A percentile compares a stretch with the other conserved stretches of the same genome.
Evolutionary conservation across 2,329 filamentous ascomycete species (phyloP).

Genomic region (Stachybotrys elegans): DNA sequence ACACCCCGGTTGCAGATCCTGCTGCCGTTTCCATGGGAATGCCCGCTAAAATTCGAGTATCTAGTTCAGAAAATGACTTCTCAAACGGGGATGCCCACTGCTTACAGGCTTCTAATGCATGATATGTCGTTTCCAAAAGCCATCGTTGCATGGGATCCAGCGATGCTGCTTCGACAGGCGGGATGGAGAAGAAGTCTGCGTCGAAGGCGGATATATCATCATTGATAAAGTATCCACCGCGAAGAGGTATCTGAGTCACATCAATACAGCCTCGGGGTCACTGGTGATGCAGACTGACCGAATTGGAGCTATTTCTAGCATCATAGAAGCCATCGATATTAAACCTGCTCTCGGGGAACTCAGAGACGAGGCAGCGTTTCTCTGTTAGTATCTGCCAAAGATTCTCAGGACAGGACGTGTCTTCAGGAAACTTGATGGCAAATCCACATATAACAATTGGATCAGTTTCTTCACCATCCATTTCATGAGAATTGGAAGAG

Average conservation of each 20-base stretch:
- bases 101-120: slow-evolving; percentile 8
- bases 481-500: too few species aligned
- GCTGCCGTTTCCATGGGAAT: slow-evolving; percentile 5
- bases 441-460: slow-evolving; percentile 2
- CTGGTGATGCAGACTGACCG: neutral
- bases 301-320: neutral
- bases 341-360: neutral
- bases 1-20: slow-evolving; percentile 2
- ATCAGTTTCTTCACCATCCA: neutral
- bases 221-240: slow-evolving; percentile 5
- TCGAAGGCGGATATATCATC: slow-evolving; percentile 7
- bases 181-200: slow-evolving; percentile 16
- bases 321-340: slow-evolving; percentile 1
- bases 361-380: neutral
- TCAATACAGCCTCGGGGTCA: neutral
- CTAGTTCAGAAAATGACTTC: too few species aligned
- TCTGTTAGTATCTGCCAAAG: slow-evolving; percentile 5
- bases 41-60: slow-evolving; percentile 3
- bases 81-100: too few species aligned
- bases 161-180: slow-evolving; percentile 12
- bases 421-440: slow-evolving; percentile 4
- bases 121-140: slow-evolving; percentile 9
- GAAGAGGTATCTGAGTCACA: neutral
- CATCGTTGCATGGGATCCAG: slow-evolving; percentile 20
- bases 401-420: slow-evolving; percentile 1